These are phyloP conservation scores for Fraxinus pennsylvanica DNA, from an alignment of 257 asterid genomes.

Conservation along the genomic window DNA sequence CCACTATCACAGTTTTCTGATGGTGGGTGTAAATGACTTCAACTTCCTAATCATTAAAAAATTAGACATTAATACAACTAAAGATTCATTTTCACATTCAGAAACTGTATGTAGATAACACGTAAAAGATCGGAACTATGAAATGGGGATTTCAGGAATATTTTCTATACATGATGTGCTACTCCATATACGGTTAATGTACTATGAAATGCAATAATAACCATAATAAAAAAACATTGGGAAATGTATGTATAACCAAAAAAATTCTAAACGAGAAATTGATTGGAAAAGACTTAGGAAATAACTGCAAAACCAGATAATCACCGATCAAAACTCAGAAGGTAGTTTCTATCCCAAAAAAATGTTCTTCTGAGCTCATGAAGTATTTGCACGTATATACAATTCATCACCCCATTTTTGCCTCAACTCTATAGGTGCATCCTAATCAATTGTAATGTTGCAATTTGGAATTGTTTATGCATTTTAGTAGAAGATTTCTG, in stretches of 20 bases:
- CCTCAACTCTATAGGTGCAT: neutral
- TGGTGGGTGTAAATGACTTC: conserved; percentile 95
- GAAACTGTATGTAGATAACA: conserved; percentile 13
- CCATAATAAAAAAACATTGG: neutral
- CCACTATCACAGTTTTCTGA: conserved; percentile 92
- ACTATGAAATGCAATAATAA: neutral
- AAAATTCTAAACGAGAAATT: neutral
- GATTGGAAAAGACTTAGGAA: neutral
- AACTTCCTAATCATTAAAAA: conserved; percentile 70
- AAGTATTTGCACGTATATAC: neutral
- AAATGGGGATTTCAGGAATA: neutral
- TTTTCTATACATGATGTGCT: neutral
- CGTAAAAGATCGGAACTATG: neutral
- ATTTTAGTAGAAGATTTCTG: neutral
- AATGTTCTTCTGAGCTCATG: neutral
- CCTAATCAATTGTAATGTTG: neutral
- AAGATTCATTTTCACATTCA: conserved; percentile 9
- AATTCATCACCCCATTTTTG: neutral
- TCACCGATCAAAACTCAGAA: neutral
- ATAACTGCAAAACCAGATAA: neutral
- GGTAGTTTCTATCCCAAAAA: neutral
- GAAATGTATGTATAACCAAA: neutral
- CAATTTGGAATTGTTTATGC: neutral
- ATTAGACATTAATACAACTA: conserved; percentile 19
- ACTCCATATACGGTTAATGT: neutral